Base-by-base conservation (phyloP, 2,329 filamentous ascomycete species). In the Spiromastix sp. region DNA sequence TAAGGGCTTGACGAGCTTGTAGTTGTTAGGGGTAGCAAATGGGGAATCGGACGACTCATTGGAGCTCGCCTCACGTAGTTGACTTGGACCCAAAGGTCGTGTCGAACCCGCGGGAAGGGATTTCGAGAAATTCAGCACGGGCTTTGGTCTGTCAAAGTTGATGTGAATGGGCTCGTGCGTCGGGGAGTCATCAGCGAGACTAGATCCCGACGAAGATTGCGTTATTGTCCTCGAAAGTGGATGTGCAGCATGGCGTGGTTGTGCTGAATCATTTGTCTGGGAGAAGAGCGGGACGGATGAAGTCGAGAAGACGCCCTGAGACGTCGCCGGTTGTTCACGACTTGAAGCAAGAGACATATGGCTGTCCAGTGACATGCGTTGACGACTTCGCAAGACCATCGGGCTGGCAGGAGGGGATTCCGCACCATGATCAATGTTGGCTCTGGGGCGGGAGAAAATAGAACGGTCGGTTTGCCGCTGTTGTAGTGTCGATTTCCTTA, bases 221-320 rank as follows among this genome's bases (percentile, higher is more conserved):
- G 84, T 93, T 47, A 95, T 68, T 0, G 85, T 83, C 42, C 85
- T 77, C 5, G 89, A 94, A 15, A 95, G 68, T 13, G 89, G 89
- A 55, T 95, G 89, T 12, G 82, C 58, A 33, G 51, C 39, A 32
- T 57, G 70, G 28, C 68, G 64, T 28, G 61, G 49, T 18, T 61
- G 59, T 34, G 57, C 56, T 34, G 59, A 48, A 8, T 42, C 45
- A 30, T 44, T 50, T 16, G 43, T 38, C 19, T 44, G 44, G 40
- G 57, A 49, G 42, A 61, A 53, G 27, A 60, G 44, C 29, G 70
- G 31, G 68, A 45, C 30, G 60, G 55, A 56, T 71, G 77, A 40
- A 22, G 70, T 63, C 66, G 38, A 72, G 57, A 45, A 67, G 61
- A 42, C 38, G 3, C 62, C 61, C 35, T 71, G 72, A 2, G 65